phyloP scores from a whole-genome alignment of 768 basidiomycete species.

The Pisolithus marmoratus region DNA sequence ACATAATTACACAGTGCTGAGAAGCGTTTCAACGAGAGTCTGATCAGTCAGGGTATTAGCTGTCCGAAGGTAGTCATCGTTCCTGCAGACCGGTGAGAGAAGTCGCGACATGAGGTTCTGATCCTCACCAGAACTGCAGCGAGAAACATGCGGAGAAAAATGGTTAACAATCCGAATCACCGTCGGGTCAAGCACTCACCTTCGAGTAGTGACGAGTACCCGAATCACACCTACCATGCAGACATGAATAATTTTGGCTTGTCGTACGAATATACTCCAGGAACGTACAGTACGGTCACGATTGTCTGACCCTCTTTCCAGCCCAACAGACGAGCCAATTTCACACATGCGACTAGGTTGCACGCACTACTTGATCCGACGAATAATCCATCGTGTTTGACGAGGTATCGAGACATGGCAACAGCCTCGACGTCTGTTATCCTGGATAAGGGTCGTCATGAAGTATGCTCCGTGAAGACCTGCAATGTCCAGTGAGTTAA shows the following conservation, averaged over 20 bases:
- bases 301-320: slow-evolving; percentile 66
- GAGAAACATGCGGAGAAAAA: not conserved
- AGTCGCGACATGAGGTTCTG: not conserved
- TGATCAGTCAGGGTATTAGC: slow-evolving; percentile 38
- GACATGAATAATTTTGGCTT: not conserved
- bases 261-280: not conserved
- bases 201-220: slow-evolving; percentile 92
- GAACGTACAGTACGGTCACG: slow-evolving; percentile 78
- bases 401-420: slow-evolving; percentile 91
- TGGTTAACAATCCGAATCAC: too few relatives aligned
- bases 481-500: not conserved
- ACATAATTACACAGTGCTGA: slow-evolving; percentile 16
- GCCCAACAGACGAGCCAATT: slow-evolving; percentile 63
- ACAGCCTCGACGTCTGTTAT: slow-evolving; percentile 93
- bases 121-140: slow-evolving; percentile 44
- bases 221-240: slow-evolving; percentile 67
- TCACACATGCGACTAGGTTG: slow-evolving; percentile 89
- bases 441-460: slow-evolving; percentile 33
- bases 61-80: slow-evolving; percentile 43
- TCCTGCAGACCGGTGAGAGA: slow-evolving; percentile 30
- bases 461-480: not conserved
- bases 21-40: slow-evolving; percentile 35
- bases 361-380: slow-evolving; percentile 95
- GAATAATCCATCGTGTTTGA: slow-evolving; percentile 87
- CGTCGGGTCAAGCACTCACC: slow-evolving; percentile 23